These are phyloP conservation scores for Tanacetum coccineum DNA, from an alignment of 129 eudicot species.

Conservation along the genomic window DNA sequence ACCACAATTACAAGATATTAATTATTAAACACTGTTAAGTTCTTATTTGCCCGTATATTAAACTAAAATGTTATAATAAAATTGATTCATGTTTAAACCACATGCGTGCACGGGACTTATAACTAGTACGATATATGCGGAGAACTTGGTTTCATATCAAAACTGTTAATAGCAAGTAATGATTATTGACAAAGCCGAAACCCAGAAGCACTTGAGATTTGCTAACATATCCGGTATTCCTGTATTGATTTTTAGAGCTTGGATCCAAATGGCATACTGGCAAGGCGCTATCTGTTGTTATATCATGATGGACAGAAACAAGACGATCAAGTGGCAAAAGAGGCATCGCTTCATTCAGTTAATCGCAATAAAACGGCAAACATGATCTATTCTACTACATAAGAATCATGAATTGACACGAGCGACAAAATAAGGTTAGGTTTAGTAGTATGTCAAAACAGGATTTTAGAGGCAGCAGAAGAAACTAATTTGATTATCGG, in stretches of 20 bases:
- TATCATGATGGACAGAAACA: background rate
- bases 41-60: no score
- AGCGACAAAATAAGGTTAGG: background rate
- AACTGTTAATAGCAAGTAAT: background rate
- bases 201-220: background rate
- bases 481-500: background rate
- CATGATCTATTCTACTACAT: background rate
- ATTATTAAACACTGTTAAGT: no score
- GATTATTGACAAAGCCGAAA: background rate
- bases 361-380: background rate
- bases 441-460: background rate
- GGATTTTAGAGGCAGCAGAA: background rate
- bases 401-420: background rate
- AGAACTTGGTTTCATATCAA: background rate
- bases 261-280: background rate
- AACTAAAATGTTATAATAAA: no score
- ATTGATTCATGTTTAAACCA: no score
- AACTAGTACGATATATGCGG: no score
- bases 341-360: background rate
- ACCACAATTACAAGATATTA: no score
- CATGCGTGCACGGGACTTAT: no score
- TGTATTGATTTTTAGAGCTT: background rate
- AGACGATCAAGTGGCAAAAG: background rate
- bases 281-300: background rate
- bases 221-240: background rate